These are phyloP conservation scores for Hypholoma fasciculare DNA, from an alignment of 768 basidiomycete genomes.

Conservation along the genomic window DNA sequence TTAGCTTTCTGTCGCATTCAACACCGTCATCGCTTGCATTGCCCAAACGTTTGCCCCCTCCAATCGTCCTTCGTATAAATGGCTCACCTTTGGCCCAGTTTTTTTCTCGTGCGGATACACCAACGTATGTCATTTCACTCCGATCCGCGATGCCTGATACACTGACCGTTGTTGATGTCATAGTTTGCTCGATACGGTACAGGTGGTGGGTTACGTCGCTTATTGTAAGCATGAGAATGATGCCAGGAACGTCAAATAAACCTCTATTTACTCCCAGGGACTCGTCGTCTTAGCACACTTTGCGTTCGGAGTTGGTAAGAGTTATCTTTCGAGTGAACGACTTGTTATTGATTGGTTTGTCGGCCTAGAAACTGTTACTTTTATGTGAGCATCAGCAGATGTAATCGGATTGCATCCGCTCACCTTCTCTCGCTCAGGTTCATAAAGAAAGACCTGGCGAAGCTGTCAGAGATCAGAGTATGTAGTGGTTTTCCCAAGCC, in stretches of 20 bases:
- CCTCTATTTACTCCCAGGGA: conserved; percentile 16
- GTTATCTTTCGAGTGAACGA: neutral
- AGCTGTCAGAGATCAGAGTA: conserved; percentile 36
- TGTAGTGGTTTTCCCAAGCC: conserved; percentile 39
- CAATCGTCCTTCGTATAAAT: neutral
- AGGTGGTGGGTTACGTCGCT: conserved; percentile 31
- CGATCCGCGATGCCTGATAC: neutral
- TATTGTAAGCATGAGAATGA: conserved; percentile 23
- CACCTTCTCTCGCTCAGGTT: conserved; percentile 24
- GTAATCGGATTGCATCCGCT: neutral
- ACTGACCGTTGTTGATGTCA: neutral
- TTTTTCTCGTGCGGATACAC: conserved; percentile 32
- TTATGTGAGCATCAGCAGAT: conserved; percentile 20
- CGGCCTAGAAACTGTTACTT: conserved; percentile 31
- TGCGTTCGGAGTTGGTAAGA: conserved; percentile 38
- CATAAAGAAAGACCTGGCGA: conserved; percentile 33
- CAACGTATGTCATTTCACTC: conserved; percentile 20
- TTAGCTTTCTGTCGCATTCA: conserved; percentile 28
- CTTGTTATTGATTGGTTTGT: neutral
- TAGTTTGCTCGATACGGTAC: conserved; percentile 29
- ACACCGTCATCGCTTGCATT: conserved; percentile 29
- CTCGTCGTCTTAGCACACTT: conserved; percentile 28
- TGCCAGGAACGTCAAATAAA: neutral
- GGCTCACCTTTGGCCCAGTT: conserved; percentile 18
- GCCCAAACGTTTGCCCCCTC: conserved; percentile 29